Conservation (phyloP, 148 eudicot genomes). For the Selenicereus undatus region DNA sequence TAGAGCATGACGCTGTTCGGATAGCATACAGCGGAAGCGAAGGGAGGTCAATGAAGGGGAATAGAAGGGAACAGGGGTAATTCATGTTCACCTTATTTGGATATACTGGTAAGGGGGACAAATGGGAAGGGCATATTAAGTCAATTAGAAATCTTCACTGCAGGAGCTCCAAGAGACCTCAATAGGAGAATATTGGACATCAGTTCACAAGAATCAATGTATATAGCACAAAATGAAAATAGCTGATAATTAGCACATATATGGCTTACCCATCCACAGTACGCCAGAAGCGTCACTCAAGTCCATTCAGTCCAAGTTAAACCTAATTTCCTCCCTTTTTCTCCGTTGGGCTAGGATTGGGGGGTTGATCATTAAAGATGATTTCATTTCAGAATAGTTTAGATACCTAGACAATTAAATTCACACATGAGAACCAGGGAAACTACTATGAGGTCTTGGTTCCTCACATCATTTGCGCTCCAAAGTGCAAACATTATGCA, state of each 20-base stretch:
- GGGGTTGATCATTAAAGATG: not conserved
- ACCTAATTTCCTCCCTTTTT: not conserved
- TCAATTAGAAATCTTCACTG: slow-evolving; percentile 2
- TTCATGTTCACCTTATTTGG: too few relatives aligned
- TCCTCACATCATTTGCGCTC: too few relatives aligned
- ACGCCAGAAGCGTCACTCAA: not conserved
- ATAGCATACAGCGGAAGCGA: too few relatives aligned
- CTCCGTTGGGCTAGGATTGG: not conserved
- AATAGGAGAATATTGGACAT: slow-evolving; percentile 27
- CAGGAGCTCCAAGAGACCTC: slow-evolving; percentile 34
- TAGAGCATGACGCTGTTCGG: too few relatives aligned
- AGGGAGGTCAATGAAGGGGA: too few relatives aligned
- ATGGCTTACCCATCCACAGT: not conserved
- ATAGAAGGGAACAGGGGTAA: too few relatives aligned
- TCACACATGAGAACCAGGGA: too few relatives aligned
- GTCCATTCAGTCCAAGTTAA: not conserved
- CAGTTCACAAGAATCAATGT: not conserved
- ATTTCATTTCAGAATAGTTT: not conserved
- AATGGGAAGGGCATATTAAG: too few relatives aligned
- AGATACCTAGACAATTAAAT: not conserved
- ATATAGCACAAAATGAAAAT: not conserved
- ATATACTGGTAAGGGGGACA: too few relatives aligned
- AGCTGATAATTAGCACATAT: not conserved
- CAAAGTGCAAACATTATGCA: too few relatives aligned
- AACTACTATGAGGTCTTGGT: too few relatives aligned